Base-by-base conservation (phyloP, 192 early-diverging fungal genomes). In the Lobosporangium transversale region DNA sequence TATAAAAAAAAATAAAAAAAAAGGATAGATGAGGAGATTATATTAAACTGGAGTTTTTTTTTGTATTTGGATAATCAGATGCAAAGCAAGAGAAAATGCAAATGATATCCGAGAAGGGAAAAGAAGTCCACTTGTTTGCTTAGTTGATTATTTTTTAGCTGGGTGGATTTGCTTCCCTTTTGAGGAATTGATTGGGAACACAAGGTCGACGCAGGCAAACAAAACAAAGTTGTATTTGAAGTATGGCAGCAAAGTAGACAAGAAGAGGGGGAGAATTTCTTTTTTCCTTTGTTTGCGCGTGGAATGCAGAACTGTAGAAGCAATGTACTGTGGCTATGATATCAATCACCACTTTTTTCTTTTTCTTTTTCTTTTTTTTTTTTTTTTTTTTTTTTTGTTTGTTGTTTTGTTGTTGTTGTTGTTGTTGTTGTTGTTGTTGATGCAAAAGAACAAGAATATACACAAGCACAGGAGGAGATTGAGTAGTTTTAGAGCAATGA, bases 141-240 rank as follows among this genome's bases (percentile, higher is more conserved):
- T 49, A n/a, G n/a, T n/a, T n/a, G n/a, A n/a, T n/a, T n/a, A n/a
- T n/a, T n/a, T 52, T 53, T 53, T 30, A 31, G 26, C 44, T 51
- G 26, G 49, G 20, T 1, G 65, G 57, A 30, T 74, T 74, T 74
- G 70, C 70, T 74, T 74, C 70, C 70, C 70, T 65, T 74, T 74
- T 74, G 62, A 20, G 70, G 70, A 74, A 74, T 58, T 56, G 60
- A 63, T 73, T 73, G 48, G 53, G 47, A 62, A 31, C 44, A 70
- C 51, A 61, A 70, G 29, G 17, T 1, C 8, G 6, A 30, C 12
- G 26, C 24, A 26, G 27, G 33, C 48, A 18, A 33, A 60, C 43
- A 30, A 55, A 54, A 54, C 48, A 60, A 68, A 29, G 62, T 52
- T 64, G 62, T 33, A 43, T 26, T 21, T 36, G 32, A 23, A 57